phyloP scores from a whole-genome alignment of 441 rosid genomes.

The Metrosideros polymorpha region DNA sequence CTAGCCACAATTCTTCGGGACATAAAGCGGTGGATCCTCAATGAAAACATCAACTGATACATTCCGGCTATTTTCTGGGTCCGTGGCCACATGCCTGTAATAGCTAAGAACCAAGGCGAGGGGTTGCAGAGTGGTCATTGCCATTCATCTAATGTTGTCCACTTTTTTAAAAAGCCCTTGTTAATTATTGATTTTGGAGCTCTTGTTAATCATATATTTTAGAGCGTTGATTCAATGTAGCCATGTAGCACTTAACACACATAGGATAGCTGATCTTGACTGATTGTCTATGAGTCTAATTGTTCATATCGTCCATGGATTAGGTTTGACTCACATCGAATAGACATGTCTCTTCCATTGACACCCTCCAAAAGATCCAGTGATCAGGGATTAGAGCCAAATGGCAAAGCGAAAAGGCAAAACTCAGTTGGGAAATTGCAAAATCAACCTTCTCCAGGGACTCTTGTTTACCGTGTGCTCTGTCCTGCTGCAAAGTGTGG shows the following conservation, averaged over 20 bases:
- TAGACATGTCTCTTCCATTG: constrained; percentile 36
- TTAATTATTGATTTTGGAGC: background rate
- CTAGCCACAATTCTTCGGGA: background rate
- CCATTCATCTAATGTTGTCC: background rate
- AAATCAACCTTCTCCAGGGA: constrained; percentile 11
- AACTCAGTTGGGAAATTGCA: constrained; percentile 5
- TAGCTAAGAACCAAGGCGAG: background rate
- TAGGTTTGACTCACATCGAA: background rate
- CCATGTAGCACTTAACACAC: background rate
- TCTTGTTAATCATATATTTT: background rate
- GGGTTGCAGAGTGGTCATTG: background rate
- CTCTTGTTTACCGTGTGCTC: constrained; percentile 30
- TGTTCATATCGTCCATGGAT: background rate
- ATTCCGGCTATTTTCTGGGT: background rate
- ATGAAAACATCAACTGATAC: background rate
- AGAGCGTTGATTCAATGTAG: background rate
- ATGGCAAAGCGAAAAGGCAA: constrained; percentile 34
- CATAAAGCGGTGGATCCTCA: background rate
- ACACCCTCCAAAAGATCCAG: constrained; percentile 53
- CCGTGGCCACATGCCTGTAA: background rate
- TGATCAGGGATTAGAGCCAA: constrained; percentile 31
- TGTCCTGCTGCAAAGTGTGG: constrained; percentile 36
- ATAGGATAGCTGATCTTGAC: background rate
- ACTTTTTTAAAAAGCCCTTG: background rate
- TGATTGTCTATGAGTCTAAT: background rate